Evolutionary conservation across 2,329 filamentous ascomycete species (phyloP).

Genomic region (Juglanconis sp.): DNA sequence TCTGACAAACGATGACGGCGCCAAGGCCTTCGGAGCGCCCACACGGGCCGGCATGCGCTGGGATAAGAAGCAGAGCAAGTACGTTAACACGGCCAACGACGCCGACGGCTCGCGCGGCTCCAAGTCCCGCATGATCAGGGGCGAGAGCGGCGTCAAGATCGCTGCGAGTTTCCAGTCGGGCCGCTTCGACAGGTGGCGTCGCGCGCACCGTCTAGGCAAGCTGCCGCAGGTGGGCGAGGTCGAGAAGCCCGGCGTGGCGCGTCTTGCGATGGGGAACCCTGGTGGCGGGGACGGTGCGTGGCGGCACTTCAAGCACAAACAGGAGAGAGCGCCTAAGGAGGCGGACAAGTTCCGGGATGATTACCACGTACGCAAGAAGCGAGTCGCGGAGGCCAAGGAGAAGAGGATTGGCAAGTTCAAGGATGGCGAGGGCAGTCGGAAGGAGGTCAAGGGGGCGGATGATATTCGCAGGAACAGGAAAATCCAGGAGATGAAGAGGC

Average conservation of each 20-base stretch:
- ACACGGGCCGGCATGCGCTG: conserved; percentile 78
- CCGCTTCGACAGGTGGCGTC: conserved; percentile 89
- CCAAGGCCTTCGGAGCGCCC: conserved; percentile 74
- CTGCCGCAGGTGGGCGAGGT: conserved; percentile 80
- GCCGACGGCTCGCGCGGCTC: conserved; percentile 78
- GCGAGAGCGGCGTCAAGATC: conserved; percentile 94
- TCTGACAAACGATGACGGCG: conserved; percentile 81
- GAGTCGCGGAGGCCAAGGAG: conserved; percentile 81
- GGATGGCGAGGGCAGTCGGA: conserved; percentile 68
- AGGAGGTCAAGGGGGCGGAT: conserved; percentile 76
- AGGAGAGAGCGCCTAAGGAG: conserved; percentile 84
- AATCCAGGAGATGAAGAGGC: conserved; percentile 69
- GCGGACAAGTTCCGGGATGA: conserved; percentile 91
- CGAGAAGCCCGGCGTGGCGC: conserved; percentile 51
- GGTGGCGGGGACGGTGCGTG: conserved; percentile 35
- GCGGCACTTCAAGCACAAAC: conserved; percentile 77
- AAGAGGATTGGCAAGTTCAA: conserved; percentile 72
- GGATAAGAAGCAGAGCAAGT: conserved; percentile 97
- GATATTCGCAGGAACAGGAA: conserved; percentile 83
- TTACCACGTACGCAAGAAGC: conserved; percentile 86
- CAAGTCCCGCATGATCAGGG: conserved; percentile 64
- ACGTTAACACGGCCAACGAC: conserved; percentile 87
- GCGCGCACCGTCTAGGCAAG: conserved; percentile 74
- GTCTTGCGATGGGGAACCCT: conserved; percentile 28
- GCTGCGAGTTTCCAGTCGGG: conserved; percentile 90